These are phyloP conservation scores for Coemansia sp. DNA, from an alignment of 192 early-diverging fungal genomes.

Conservation along the genomic window DNA sequence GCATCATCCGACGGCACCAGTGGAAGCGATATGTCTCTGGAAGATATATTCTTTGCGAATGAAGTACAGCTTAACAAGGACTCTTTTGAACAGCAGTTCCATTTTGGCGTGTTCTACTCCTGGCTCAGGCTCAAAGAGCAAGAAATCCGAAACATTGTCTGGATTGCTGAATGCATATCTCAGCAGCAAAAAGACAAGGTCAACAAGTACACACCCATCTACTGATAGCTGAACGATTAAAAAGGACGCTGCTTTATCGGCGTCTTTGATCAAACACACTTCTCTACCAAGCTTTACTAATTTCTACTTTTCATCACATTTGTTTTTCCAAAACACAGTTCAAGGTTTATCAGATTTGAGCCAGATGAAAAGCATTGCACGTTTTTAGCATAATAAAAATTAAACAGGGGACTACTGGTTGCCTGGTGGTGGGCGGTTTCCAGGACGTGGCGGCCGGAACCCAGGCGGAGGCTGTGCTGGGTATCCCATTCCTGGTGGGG, in stretches of 20 bases:
- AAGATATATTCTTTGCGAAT: conserved; percentile 93
- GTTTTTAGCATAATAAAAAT: neutral
- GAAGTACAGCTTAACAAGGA: conserved; percentile 94
- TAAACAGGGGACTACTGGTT: conserved; percentile 5
- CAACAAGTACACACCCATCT: conserved; percentile 90
- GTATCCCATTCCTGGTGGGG: conserved; percentile 54
- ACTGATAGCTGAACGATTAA: conserved; percentile 54
- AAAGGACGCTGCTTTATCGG: neutral
- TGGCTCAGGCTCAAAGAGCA: conserved; percentile 98
- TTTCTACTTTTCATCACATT: neutral
- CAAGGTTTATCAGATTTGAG: neutral
- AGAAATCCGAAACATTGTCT: conserved; percentile 97
- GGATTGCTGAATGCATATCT: conserved; percentile 99
- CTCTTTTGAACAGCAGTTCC: conserved; percentile 95
- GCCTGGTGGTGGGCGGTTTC: conserved; percentile 35
- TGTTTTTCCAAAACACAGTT: neutral
- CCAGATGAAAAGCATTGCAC: neutral
- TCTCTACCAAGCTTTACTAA: neutral
- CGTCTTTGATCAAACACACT: neutral
- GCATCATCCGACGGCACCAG: conserved; percentile 23
- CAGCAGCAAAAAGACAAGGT: conserved; percentile 96
- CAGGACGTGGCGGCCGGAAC: conserved; percentile 45
- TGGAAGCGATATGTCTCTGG: conserved; percentile 70
- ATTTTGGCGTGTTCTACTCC: conserved; percentile 92
- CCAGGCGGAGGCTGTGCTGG: conserved; percentile 53